Evolutionary conservation across 176 grass and related monocot genomes (phyloP), one percentile per base, ranked within the genome.

Genomic region (Cenchrus purpureus): DNA sequence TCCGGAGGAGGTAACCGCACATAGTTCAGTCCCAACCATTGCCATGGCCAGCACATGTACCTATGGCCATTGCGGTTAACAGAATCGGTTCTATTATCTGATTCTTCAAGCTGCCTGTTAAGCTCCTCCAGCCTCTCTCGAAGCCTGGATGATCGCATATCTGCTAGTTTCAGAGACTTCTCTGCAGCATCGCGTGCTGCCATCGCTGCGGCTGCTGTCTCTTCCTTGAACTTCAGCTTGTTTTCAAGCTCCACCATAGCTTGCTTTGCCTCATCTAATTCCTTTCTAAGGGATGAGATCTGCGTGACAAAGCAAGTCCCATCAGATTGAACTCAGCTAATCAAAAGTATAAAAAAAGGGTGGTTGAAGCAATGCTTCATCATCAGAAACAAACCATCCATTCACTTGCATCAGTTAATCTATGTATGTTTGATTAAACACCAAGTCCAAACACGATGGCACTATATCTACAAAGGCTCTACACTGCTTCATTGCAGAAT

Each of bases 161-260:
- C 97, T 0, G 88, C 90, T 16, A 99, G 86, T 59, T 88, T 92
- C 28, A 99, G 79, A 14, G 97, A 99, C 82, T 96, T 99, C 79
- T 99, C 94, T 2, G 97, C 91, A 0, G 97, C 94, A 20, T 94
- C 97, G 57, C 94, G 87, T 1, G 90, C 97, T 0, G 91, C 86
- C 91, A 99, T 99, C 31, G 97, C 94, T 5, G 97, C 97, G 1
- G 78, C 86, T 0, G 91, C 91, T 9, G 88, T 99, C 77, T 99
- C 94, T 86, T 96, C 97, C 79, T 99, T 99, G 88, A 99, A 99
- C 78, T 94, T 99, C 43, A 99, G 90, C 80, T 99, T 99, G 82
- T 91, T 96, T 25, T 99, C 94, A 11, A 94, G 80, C 84, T 99
- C 97, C 75, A 88, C 32, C 72, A 87, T 92, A 59, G 79, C 65